phyloP scores from a whole-genome alignment of 495 filamentous ascomycete genomes.

The Oidiodendron maius region DNA sequence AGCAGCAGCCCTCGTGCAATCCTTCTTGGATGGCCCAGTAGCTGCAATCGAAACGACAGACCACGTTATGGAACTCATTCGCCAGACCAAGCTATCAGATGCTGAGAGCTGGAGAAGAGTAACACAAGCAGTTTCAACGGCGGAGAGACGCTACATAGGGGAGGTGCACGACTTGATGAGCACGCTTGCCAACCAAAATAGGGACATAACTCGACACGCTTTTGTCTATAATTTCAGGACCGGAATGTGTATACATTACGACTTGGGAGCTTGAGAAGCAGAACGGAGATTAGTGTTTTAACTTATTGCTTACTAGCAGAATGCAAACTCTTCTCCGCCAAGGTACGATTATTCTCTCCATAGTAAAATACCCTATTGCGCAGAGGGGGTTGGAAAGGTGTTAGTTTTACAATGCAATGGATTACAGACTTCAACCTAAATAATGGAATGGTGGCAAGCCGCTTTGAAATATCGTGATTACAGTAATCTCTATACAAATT shows the following conservation, averaged over 20 bases:
- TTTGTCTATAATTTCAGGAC: slow-evolving; percentile 82
- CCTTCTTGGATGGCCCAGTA: slow-evolving; percentile 69
- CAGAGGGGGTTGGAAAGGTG: no score
- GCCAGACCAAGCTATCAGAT: slow-evolving; percentile 68
- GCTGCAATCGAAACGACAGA: slow-evolving; percentile 86
- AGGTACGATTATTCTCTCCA: no score
- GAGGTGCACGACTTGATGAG: slow-evolving; percentile 77
- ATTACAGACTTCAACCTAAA: no score
- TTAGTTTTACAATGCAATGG: no score
- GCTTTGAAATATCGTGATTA: no score
- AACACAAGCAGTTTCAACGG: slow-evolving; percentile 69
- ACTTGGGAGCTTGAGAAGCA: slow-evolving; percentile 47
- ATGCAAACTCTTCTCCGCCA: no score
- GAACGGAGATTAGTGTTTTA: no score
- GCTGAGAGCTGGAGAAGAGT: slow-evolving; percentile 80
- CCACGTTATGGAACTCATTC: slow-evolving; percentile 74
- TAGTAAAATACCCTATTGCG: no score
- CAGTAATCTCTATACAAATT: no score
- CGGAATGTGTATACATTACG: slow-evolving; percentile 69
- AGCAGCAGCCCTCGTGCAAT: slow-evolving; percentile 55
- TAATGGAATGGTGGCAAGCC: no score
- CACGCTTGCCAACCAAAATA: slow-evolving; percentile 52
- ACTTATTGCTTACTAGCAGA: no score
- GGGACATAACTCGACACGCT: slow-evolving; percentile 49
- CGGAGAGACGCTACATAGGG: slow-evolving; percentile 78